phyloP scores from a whole-genome alignment of 768 basidiomycete genomes.

The Daedaleopsis sinensis region DNA sequence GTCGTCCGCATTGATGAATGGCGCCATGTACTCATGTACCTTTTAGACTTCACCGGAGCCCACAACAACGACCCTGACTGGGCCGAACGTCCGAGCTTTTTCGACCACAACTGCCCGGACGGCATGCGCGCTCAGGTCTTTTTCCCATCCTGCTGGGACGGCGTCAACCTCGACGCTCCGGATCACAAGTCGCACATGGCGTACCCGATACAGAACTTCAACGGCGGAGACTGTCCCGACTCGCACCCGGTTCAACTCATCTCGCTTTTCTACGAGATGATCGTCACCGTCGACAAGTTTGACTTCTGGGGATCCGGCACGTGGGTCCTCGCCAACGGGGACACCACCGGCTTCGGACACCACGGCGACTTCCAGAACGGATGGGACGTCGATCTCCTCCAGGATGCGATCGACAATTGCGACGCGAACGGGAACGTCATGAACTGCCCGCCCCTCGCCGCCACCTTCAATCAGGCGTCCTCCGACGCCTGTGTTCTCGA shows the following conservation, averaged over 20 bases:
- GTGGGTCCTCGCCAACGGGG: slow-evolving; percentile 27
- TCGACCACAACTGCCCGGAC: slow-evolving; percentile 25
- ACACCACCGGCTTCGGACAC: slow-evolving; percentile 26
- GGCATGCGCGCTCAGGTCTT: slow-evolving; percentile 35
- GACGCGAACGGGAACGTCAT: slow-evolving; percentile 27
- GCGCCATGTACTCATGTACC: background rate
- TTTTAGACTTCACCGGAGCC: slow-evolving; percentile 19
- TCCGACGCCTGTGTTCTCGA: slow-evolving; percentile 24
- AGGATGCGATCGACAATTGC: slow-evolving; percentile 28
- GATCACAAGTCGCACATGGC: slow-evolving; percentile 45
- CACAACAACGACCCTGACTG: slow-evolving; percentile 23
- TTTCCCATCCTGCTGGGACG: slow-evolving; percentile 44
- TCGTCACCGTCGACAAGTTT: slow-evolving; percentile 16
- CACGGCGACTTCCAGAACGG: slow-evolving; percentile 31
- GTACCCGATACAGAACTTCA: slow-evolving; percentile 31
- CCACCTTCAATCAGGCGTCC: slow-evolving; percentile 21
- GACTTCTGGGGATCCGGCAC: slow-evolving; percentile 23
- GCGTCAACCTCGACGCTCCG: slow-evolving; percentile 38
- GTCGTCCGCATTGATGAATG: background rate
- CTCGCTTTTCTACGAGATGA: slow-evolving; percentile 30
- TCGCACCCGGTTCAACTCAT: slow-evolving; percentile 29
- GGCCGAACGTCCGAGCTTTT: slow-evolving; percentile 20
- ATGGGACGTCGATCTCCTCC: slow-evolving; percentile 28
- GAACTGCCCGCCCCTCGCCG: slow-evolving; percentile 25
- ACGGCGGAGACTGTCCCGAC: slow-evolving; percentile 26